phyloP scores from a whole-genome alignment of 805 yeast species.

The Metschnikowia colocasiae region DNA sequence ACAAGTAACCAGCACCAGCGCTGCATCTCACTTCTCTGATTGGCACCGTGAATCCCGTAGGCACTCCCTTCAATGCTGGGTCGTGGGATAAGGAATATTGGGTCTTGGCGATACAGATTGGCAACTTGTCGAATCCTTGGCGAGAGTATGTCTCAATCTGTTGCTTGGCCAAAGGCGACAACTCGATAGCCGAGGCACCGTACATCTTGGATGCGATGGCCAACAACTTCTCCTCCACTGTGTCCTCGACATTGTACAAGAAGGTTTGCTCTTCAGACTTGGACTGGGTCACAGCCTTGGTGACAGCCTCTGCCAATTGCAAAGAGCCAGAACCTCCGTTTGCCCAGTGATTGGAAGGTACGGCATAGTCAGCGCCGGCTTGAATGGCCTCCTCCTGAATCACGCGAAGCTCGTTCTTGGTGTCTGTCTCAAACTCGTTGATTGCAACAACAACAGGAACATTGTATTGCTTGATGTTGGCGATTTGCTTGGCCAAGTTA shows the following conservation, averaged over 20 bases:
- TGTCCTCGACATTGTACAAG: constrained; percentile 64
- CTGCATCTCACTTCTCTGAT: constrained; percentile 92
- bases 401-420: constrained; percentile 72
- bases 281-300: constrained; percentile 53
- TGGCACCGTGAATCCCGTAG: constrained; percentile 90
- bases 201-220: constrained; percentile 86
- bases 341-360: constrained; percentile 91
- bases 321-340: constrained; percentile 92
- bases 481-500: constrained; percentile 86
- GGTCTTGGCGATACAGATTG: constrained; percentile 96
- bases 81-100: constrained; percentile 96
- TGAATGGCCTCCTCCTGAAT: constrained; percentile 75
- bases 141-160: constrained; percentile 77
- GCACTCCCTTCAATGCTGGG: constrained; percentile 89
- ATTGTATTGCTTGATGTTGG: constrained; percentile 78
- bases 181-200: constrained; percentile 84
- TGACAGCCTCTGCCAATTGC: constrained; percentile 78
- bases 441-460: constrained; percentile 94
- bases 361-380: constrained; percentile 95
- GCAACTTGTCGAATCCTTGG: constrained; percentile 88
- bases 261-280: constrained; percentile 35
- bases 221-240: constrained; percentile 76
- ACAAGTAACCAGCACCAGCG: constrained; percentile 94
- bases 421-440: constrained; percentile 80
- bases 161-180: constrained; percentile 73